phyloP scores from a whole-genome alignment of 371 early-diverging fungal species.

The Fennellomyces sp. region DNA sequence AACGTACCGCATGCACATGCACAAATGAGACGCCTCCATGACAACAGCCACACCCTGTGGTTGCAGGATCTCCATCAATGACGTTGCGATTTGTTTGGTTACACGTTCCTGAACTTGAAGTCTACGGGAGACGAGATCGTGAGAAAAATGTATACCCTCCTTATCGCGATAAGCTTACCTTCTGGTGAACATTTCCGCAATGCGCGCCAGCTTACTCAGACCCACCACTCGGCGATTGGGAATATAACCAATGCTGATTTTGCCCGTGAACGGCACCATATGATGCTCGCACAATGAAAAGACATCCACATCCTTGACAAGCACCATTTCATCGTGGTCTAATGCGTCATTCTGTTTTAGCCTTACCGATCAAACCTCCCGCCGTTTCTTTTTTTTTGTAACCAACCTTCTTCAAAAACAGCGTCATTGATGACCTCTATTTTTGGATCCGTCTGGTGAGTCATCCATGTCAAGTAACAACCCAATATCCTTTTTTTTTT shows the following conservation, averaged over 20 bases:
- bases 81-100: conserved; percentile 95
- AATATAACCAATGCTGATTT: conserved; percentile 95
- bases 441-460: neutral
- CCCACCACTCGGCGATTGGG: conserved; percentile 95
- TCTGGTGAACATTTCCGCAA: conserved; percentile 97
- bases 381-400: neutral
- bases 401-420: conserved; percentile 91
- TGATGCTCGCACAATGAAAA: conserved; percentile 98
- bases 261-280: conserved; percentile 97
- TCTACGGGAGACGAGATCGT: conserved; percentile 42
- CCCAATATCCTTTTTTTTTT: neutral
- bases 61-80: conserved; percentile 88
- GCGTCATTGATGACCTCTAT: conserved; percentile 89
- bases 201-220: conserved; percentile 94
- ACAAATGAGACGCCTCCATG: conserved; percentile 87
- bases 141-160: neutral
- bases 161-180: conserved; percentile 18
- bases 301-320: conserved; percentile 94
- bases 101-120: conserved; percentile 98
- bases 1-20: conserved; percentile 48
- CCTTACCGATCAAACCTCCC: no score
- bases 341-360: no score
- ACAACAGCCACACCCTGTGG: conserved; percentile 98
- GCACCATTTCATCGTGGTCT: conserved; percentile 98
- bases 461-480: neutral